Percentiles rank a stretch among this genome's conserved stretches.
Evolutionary conservation across 1,139 yeast genomes (phyloP).

Genomic region (Sporopachydermia cereana): DNA sequence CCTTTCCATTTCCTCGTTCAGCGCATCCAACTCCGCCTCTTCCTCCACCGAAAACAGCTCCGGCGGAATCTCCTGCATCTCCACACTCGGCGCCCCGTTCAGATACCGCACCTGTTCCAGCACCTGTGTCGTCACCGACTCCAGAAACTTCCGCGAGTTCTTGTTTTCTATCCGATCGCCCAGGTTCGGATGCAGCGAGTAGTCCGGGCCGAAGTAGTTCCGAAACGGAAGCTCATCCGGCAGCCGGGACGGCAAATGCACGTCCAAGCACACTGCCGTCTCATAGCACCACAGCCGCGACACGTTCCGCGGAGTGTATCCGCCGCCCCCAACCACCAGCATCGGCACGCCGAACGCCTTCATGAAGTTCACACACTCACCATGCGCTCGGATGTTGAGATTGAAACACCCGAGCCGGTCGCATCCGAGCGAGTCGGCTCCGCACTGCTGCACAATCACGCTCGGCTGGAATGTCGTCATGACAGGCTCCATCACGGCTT

Average conservation of each 20-base stretch:
- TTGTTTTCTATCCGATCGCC: slow-evolving; percentile 86
- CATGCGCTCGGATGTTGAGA: slow-evolving; percentile 86
- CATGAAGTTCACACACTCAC: slow-evolving; percentile 85
- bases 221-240: slow-evolving; percentile 77
- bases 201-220: slow-evolving; percentile 89
- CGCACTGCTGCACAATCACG: slow-evolving; percentile 77
- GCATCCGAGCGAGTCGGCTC: slow-evolving; percentile 82
- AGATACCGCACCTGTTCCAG: slow-evolving; percentile 73
- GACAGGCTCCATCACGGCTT: slow-evolving; percentile 69
- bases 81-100: slow-evolving; percentile 90
- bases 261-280: slow-evolving; percentile 77
- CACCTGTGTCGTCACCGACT: slow-evolving; percentile 62
- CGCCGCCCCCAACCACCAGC: slow-evolving; percentile 95
- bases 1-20: slow-evolving; percentile 34
- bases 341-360: slow-evolving; percentile 81
- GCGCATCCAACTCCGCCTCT: slow-evolving; percentile 36
- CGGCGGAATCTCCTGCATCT: slow-evolving; percentile 84
- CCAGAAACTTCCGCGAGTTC: slow-evolving; percentile 74
- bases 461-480: slow-evolving; percentile 94
- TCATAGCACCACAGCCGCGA: slow-evolving; percentile 93
- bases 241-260: slow-evolving; percentile 58
- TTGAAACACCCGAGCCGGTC: slow-evolving; percentile 91
- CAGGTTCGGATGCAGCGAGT: slow-evolving; percentile 75
- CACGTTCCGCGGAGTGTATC: slow-evolving; percentile 94
- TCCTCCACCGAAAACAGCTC: slow-evolving; percentile 59